A percentile compares a stretch with the other conserved stretches of the same genome.
Conservation (phyloP, 208 protist species). For the Phytomonas sp. region DNA sequence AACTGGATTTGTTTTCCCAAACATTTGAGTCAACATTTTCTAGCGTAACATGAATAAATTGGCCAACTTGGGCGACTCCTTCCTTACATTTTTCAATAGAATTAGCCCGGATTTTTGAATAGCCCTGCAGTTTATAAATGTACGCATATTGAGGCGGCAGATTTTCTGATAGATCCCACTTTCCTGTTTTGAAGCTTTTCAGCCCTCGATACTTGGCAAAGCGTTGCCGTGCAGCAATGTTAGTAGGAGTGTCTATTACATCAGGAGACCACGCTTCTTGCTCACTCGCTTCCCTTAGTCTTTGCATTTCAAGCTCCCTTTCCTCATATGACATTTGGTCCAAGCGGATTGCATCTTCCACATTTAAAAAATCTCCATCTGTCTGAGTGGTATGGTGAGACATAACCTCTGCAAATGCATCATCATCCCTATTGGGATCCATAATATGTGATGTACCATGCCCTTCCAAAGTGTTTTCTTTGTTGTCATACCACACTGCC, state of each 20-base stretch:
- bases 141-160: constrained; percentile 78
- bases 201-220: constrained; percentile 85
- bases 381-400: constrained; percentile 72
- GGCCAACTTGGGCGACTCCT: constrained; percentile 36
- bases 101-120: constrained; percentile 62
- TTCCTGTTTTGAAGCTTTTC: constrained; percentile 81
- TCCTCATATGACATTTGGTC: constrained; percentile 85
- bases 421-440: constrained; percentile 29
- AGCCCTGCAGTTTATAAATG: constrained; percentile 84
- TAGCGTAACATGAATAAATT: constrained; percentile 62
- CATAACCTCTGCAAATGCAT: constrained; percentile 53
- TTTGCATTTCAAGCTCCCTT: constrained; percentile 51
- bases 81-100: constrained; percentile 51
- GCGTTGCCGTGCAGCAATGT: constrained; percentile 75
- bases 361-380: constrained; percentile 79
- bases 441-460: constrained; percentile 9
- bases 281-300: constrained; percentile 65
- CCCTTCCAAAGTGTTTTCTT: constrained; percentile 37
- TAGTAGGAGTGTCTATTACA: constrained; percentile 80
- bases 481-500: constrained; percentile 66
- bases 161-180: constrained; percentile 81
- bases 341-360: constrained; percentile 66
- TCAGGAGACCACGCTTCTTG: constrained; percentile 81
- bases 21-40: constrained; percentile 45
- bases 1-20: constrained; percentile 24